Percentiles rank a stretch among this genome's conserved stretches.
Conservation (phyloP, 495 filamentous ascomycete genomes). For the Neurospora cerealis region DNA sequence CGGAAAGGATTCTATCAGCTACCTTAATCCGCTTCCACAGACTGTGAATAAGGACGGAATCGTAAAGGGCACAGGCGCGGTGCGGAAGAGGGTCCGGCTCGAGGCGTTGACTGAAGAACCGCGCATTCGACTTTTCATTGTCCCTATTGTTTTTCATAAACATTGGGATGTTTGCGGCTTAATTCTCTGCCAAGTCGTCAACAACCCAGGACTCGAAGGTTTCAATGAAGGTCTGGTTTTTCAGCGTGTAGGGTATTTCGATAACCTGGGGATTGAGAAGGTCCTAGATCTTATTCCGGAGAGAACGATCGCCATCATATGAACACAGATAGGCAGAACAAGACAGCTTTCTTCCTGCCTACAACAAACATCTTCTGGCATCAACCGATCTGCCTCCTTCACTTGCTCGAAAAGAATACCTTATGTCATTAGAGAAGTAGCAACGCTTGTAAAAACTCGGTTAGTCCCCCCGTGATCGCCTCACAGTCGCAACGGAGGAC, state of each 20-base stretch:
- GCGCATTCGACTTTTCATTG: not conserved
- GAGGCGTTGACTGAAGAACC: not conserved
- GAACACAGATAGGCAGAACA: not conserved
- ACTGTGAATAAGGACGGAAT: not conserved
- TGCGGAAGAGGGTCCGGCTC: not conserved
- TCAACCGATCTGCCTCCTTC: not conserved
- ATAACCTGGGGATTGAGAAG: accelerated
- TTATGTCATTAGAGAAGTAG: too few relatives aligned
- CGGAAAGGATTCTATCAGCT: not conserved
- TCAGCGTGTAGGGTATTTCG: not conserved
- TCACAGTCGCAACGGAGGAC: not conserved
- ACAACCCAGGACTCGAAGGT: not conserved
- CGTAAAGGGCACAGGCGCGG: not conserved
- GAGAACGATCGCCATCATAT: not conserved
- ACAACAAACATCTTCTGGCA: not conserved
- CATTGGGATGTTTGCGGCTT: too few relatives aligned
- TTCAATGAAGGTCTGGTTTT: not conserved
- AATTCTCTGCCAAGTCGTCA: not conserved
- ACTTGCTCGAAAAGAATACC: not conserved
- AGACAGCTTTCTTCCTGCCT: not conserved
- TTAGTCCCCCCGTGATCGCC: not conserved
- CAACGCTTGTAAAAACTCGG: not conserved
- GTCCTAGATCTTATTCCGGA: not conserved
- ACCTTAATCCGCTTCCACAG: not conserved
- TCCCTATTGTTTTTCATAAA: too few relatives aligned